Percentiles rank a stretch among this genome's conserved stretches.
Conservation (phyloP, 352 stramenopile genomes). For the Pythium aristosporum region DNA sequence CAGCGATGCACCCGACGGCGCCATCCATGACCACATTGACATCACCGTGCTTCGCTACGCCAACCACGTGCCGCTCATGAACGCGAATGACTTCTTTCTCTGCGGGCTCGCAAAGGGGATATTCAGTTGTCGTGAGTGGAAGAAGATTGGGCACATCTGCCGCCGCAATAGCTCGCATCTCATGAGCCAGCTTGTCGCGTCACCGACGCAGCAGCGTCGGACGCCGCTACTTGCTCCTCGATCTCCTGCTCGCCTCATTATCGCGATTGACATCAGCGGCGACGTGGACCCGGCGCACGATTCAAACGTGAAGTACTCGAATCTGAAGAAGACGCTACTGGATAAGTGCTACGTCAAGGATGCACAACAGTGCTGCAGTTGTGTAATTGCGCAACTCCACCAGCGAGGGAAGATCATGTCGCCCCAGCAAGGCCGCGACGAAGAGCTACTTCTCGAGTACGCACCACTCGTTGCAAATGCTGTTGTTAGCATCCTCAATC, state of each 20-base stretch:
- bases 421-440: constrained; percentile 48
- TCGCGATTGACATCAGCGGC: constrained; percentile 57
- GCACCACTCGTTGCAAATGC: constrained; percentile 60
- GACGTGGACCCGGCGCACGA: background rate
- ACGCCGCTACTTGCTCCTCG: constrained; percentile 2
- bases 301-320: constrained; percentile 44
- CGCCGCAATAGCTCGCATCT: constrained; percentile 32
- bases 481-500: constrained; percentile 35
- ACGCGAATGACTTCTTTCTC: constrained; percentile 51
- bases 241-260: constrained; percentile 31
- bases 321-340: constrained; percentile 53
- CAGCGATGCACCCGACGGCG: constrained; percentile 10
- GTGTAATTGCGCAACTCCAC: constrained; percentile 51
- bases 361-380: constrained; percentile 39
- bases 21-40: constrained; percentile 32
- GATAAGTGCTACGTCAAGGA: constrained; percentile 44
- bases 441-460: constrained; percentile 48
- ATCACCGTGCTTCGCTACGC: constrained; percentile 69
- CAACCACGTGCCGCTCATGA: constrained; percentile 73
- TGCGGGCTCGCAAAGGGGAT: constrained; percentile 55
- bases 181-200: constrained; percentile 49
- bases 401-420: constrained; percentile 43
- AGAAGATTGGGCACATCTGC: constrained; percentile 55
- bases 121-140: constrained; percentile 43
- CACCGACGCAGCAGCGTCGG: constrained; percentile 8